Evolutionary conservation across 257 asterid species (phyloP).

Genomic region (Leonotis leonurus): DNA sequence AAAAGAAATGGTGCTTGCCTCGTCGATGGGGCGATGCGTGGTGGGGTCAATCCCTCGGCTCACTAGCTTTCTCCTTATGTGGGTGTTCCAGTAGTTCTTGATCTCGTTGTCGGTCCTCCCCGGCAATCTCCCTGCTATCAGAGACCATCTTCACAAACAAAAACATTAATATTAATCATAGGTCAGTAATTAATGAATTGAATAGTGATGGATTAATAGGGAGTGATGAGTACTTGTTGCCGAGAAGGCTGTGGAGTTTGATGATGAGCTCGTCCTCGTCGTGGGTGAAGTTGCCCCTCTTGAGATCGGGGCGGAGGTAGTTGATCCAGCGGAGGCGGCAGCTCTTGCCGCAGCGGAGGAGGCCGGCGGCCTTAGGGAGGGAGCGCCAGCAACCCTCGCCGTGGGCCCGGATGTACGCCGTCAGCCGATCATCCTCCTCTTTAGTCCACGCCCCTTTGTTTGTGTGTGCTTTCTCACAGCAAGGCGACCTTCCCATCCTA

Average conservation of each 20-base stretch:
- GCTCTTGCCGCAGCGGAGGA: conserved; percentile 92
- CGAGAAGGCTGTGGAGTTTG: conserved; percentile 86
- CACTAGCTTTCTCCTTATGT: conserved; percentile 69
- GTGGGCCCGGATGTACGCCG: conserved; percentile 62
- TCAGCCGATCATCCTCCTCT: conserved; percentile 87
- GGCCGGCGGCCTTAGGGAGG: conserved; percentile 93
- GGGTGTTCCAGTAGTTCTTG: conserved; percentile 91
- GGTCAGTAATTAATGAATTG: no score
- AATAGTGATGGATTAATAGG: no score
- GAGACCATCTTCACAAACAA: conserved; percentile 56
- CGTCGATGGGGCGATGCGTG: conserved; percentile 46
- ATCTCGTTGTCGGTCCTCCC: conserved; percentile 94
- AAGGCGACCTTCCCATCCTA: conserved; percentile 85
- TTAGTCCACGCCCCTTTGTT: conserved; percentile 97
- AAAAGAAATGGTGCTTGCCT: conserved; percentile 45
- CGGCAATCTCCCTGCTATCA: conserved; percentile 84
- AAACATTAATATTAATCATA: background rate
- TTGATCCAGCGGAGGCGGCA: conserved; percentile 94
- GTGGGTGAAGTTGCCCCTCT: conserved; percentile 77
- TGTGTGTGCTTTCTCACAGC: conserved; percentile 94
- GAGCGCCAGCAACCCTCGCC: conserved; percentile 99
- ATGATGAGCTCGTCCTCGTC: conserved; percentile 88
- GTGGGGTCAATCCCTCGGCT: conserved; percentile 81
- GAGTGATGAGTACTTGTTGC: conserved; percentile 83
- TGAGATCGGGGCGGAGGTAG: conserved; percentile 83